Evolutionary conservation across 2,329 filamentous ascomycete species (phyloP).

Genomic region (Juglanconis juglandina): DNA sequence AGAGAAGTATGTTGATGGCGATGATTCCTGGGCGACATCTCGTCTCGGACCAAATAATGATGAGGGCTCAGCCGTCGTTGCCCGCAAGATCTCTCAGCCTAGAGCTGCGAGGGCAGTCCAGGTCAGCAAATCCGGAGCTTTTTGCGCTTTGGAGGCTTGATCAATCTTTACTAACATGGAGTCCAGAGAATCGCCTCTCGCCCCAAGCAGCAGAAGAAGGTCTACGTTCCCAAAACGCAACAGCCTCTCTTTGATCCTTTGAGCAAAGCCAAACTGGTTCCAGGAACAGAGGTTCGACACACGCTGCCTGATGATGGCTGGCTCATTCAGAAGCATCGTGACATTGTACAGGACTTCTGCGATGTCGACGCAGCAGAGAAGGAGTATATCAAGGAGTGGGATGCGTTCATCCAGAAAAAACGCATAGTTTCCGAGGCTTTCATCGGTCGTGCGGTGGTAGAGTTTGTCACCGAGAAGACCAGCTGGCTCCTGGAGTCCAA

Average conservation of each 20-base stretch:
- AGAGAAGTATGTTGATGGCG: conserved; percentile 40
- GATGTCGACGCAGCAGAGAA: conserved; percentile 53
- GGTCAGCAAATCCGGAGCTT: not conserved
- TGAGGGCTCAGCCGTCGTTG: conserved; percentile 3
- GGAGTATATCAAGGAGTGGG: conserved; percentile 58
- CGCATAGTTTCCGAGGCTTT: conserved; percentile 50
- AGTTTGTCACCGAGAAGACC: conserved; percentile 49
- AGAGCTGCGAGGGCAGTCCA: conserved; percentile 1
- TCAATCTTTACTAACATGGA: not conserved
- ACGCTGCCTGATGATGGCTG: conserved; percentile 46
- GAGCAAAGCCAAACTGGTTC: conserved; percentile 49
- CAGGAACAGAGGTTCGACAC: conserved; percentile 46
- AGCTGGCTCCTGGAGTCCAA: conserved; percentile 49
- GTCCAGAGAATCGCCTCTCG: conserved; percentile 8
- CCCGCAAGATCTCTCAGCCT: conserved; percentile 5
- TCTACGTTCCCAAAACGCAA: conserved; percentile 46
- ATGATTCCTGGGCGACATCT: conserved; percentile 43
- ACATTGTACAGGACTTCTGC: conserved; percentile 54
- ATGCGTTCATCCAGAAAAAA: conserved; percentile 50
- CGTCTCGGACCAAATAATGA: conserved; percentile 40
- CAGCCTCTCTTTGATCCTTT: conserved; percentile 56
- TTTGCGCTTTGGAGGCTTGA: not conserved
- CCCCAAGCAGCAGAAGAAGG: conserved; percentile 29
- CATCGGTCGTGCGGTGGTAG: conserved; percentile 49
- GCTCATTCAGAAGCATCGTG: conserved; percentile 57